Conservation (phyloP, 192 early-diverging fungal genomes). For the Linnemannia exigua region DNA sequence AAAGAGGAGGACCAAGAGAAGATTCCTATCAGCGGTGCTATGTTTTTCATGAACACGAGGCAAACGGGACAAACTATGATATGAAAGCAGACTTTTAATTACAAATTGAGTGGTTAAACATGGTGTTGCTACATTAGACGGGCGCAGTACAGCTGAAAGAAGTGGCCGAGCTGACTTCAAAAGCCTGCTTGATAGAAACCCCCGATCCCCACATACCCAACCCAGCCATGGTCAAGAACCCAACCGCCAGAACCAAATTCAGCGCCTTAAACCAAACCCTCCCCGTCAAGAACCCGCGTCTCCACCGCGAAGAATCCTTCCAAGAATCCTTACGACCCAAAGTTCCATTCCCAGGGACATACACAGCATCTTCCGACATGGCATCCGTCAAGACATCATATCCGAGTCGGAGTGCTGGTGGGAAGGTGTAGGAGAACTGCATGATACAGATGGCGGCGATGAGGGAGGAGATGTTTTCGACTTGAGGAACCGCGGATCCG, state of each 20-base stretch:
- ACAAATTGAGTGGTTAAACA: too few species aligned
- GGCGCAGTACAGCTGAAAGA: conserved; percentile 24
- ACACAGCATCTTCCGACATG: conserved; percentile 4
- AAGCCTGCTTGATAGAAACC: conserved; percentile 7
- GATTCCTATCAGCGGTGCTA: too few species aligned
- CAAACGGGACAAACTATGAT: too few species aligned
- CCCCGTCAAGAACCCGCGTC: conserved; percentile 6
- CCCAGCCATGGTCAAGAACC: conserved; percentile 17
- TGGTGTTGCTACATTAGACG: neutral
- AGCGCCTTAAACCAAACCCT: conserved; percentile 28
- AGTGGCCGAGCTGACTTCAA: neutral
- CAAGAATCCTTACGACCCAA: neutral
- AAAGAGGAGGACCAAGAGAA: too few species aligned
- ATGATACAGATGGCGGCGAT: conserved; percentile 41
- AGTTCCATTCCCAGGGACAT: neutral
- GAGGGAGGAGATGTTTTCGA: conserved; percentile 26
- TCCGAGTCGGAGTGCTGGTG: conserved; percentile 26
- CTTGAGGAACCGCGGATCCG: conserved; percentile 32
- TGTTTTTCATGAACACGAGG: too few species aligned
- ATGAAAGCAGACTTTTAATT: too few species aligned
- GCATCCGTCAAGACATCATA: conserved; percentile 26
- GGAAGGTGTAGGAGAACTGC: conserved; percentile 48
- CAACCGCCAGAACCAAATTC: conserved; percentile 25
- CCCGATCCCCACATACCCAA: conserved; percentile 26
- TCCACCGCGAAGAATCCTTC: conserved; percentile 12